Conservation (phyloP, 257 asterid genomes). For the Sherardia arvensis region DNA sequence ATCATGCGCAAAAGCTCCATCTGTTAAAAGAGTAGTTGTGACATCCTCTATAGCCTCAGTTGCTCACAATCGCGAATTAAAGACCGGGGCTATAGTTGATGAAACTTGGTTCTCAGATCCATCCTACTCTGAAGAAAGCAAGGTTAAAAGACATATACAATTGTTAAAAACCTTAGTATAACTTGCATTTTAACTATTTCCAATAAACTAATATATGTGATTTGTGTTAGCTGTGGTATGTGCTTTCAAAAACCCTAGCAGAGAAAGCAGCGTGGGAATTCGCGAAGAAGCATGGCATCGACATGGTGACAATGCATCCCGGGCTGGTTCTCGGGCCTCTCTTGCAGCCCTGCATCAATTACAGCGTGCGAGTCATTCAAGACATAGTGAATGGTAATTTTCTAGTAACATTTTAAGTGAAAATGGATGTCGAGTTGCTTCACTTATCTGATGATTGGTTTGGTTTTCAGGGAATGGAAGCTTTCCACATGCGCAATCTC, state of each 20-base stretch:
- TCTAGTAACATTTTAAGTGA: neutral
- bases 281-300: constrained; percentile 38
- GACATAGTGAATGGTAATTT: constrained; percentile 9
- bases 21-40: constrained; percentile 39
- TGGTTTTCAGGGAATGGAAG: neutral
- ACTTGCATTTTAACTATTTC: no score
- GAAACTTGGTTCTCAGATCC: constrained; percentile 68
- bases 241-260: constrained; percentile 53
- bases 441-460: neutral
- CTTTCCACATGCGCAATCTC: neutral
- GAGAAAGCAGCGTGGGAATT: constrained; percentile 58
- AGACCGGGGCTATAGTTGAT: constrained; percentile 26
- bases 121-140: constrained; percentile 30
- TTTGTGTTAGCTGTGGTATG: constrained; percentile 35
- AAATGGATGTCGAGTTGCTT: no score
- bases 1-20: constrained; percentile 28
- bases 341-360: constrained; percentile 31
- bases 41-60: constrained; percentile 44
- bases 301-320: constrained; percentile 46
- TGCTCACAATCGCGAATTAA: constrained; percentile 9
- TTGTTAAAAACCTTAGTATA: no score
- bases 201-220: no score
- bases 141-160: no score
- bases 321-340: constrained; percentile 52
- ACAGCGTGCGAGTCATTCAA: neutral